Evolutionary conservation across 169 alveolate species (phyloP).

Genomic region (Perkinsus chesapeaki): DNA sequence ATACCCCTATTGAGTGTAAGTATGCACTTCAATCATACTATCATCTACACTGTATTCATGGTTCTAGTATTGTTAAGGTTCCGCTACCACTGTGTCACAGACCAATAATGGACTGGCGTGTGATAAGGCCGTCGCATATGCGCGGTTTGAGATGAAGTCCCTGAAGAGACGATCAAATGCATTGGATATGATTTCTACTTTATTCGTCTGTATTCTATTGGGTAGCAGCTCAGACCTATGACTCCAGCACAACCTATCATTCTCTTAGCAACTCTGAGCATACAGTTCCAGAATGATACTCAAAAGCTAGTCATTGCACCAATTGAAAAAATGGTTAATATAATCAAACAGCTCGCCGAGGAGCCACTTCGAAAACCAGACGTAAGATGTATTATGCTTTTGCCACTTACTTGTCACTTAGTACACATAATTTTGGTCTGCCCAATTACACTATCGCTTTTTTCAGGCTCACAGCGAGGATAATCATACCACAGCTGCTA

Average conservation of each 20-base stretch:
- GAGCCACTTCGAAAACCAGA: slow-evolving; percentile 53
- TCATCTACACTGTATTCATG: no score
- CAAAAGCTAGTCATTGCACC: slow-evolving; percentile 54
- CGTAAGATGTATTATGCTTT: no score
- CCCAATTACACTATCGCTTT: no score
- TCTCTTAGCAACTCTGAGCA: slow-evolving; percentile 2
- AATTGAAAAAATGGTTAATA: slow-evolving; percentile 55
- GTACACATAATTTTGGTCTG: no score
- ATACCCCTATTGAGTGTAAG: background rate
- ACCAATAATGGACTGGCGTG: background rate
- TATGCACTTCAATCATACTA: no score
- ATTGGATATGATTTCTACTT: background rate
- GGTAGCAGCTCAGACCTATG: background rate
- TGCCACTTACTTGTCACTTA: no score
- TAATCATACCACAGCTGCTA: no score
- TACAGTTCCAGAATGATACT: slow-evolving; percentile 38
- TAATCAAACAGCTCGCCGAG: slow-evolving; percentile 56
- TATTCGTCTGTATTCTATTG: background rate
- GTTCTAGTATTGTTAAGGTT: no score
- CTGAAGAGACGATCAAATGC: background rate
- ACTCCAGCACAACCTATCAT: background rate
- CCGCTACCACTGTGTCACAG: background rate
- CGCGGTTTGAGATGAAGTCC: background rate
- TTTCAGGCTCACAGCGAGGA: no score
- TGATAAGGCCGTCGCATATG: background rate